Percentiles rank a stretch among this genome's conserved stretches.
phyloP scores from a whole-genome alignment of 805 yeast species.

The Clavispora phyllophila region DNA sequence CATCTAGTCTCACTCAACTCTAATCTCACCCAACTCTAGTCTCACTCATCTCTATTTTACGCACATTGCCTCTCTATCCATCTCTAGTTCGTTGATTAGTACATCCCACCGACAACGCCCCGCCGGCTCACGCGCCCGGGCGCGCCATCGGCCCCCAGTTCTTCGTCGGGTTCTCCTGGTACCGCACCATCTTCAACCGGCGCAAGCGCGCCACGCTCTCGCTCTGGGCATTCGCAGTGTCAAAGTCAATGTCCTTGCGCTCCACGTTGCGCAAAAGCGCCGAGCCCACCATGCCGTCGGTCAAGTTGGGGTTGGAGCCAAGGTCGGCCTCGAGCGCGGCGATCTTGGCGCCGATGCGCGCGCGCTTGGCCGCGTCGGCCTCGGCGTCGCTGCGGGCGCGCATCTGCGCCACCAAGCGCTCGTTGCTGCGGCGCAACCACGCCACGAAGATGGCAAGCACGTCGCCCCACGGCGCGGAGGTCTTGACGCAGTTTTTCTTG shows the following conservation, averaged over 20 bases:
- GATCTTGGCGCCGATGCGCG: conserved; percentile 12
- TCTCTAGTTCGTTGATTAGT: too few relatives aligned
- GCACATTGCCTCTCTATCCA: too few relatives aligned
- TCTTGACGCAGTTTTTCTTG: conserved; percentile 76
- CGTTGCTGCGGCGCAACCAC: conserved; percentile 42
- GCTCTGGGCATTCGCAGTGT: conserved; percentile 52
- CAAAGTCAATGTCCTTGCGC: conserved; percentile 50
- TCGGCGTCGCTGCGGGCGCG: conserved; percentile 10
- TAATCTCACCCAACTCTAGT: too few relatives aligned
- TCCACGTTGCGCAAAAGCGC: conserved; percentile 45
- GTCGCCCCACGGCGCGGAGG: conserved; percentile 80
- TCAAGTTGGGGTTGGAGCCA: conserved; percentile 40
- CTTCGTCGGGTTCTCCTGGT: conserved; percentile 87
- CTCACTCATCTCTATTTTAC: too few relatives aligned
- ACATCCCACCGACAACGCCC: too few relatives aligned
- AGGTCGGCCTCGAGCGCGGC: conserved; percentile 23
- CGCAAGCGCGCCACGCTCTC: conserved; percentile 56
- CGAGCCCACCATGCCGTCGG: conserved; percentile 43
- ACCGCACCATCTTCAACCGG: conserved; percentile 76
- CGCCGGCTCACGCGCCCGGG: too few relatives aligned
- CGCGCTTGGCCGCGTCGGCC: conserved; percentile 11
- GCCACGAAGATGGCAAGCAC: conserved; percentile 69
- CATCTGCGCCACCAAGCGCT: conserved; percentile 20
- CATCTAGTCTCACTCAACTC: too few relatives aligned
- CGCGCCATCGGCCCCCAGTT: conserved; percentile 97